Base-by-base conservation (phyloP, 768 basidiomycete genomes). In the Xanthoconium stramineum region DNA sequence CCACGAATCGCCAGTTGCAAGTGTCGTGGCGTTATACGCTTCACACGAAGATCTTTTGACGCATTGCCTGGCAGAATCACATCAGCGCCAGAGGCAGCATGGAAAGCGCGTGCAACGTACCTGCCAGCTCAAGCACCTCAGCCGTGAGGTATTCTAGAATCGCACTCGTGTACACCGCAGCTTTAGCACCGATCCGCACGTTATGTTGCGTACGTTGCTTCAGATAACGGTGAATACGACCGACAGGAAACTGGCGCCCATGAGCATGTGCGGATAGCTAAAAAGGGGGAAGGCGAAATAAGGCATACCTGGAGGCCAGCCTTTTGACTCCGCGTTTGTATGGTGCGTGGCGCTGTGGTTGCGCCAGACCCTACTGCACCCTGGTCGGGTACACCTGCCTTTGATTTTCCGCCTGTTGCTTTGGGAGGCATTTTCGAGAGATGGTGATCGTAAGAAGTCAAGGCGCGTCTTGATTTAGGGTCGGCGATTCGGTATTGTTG, bases 81-180 rank as follows among this genome's bases (percentile, higher is more conserved):
- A 6, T 58, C 17, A 55, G 19, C n/a, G 37, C 24, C 24, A 30
- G 7, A 44, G 6, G 56, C 5, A 32, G 14, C 12, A 39, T 20
- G 24, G 11, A 8, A 12, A 35, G 13, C 5, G 10, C 36, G 19
- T 44, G 40, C 20, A 29, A 58, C 88, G 58, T 61, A 94, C 94
- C 95, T 53, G 95, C 95, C 48, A 98, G 83, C 71, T 98, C 95
- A 50, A 98, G 77, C 10, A 98, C 95, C 70, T 98, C 95, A 11
- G 95, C 95, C 0, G 94, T 96, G 50, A 98, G 80, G 69, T 98
- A 98, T 73, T 98, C 95, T 53, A 97, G 80, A 62, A 97, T 94
- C 33, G 95, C 94, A 37, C 91, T 87, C n/a, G 92, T 93, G 72
- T 96, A 96, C 15, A 98, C 95, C 10, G 95, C 94, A 29, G 94